Evolutionary conservation across 148 eudicot species (phyloP).

Genomic region (Chenopodium album): DNA sequence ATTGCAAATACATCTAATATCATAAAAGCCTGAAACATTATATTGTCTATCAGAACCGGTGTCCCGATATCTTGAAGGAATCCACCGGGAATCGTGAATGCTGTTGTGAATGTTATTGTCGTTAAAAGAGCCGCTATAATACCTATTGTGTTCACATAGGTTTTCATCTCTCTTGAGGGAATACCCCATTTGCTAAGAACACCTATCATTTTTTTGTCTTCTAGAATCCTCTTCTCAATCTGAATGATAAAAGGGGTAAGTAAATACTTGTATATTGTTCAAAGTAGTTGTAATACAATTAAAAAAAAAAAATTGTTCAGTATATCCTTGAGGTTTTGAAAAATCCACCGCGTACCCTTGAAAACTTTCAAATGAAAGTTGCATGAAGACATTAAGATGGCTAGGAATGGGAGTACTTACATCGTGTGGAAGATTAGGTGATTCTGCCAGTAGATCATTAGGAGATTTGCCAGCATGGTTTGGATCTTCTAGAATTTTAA

Average conservation of each 20-base stretch:
- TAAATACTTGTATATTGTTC: no score
- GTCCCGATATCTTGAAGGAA: not conserved
- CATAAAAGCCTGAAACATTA: not conserved
- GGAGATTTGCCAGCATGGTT: not conserved
- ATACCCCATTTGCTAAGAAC: not conserved
- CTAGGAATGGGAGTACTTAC: not conserved
- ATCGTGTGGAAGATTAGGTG: not conserved
- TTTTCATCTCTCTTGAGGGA: not conserved
- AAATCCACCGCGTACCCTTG: not conserved
- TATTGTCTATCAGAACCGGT: not conserved
- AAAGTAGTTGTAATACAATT: no score
- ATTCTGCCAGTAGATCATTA: not conserved
- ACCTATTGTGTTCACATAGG: constrained; percentile 1
- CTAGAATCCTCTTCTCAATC: not conserved
- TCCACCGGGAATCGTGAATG: not conserved
- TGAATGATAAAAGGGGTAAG: no score
- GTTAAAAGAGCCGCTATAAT: not conserved
- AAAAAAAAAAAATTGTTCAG: no score
- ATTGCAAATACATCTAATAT: not conserved
- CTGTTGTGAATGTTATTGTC: constrained; percentile 5
- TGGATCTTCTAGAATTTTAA: not conserved
- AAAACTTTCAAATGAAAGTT: no score
- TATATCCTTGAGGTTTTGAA: no score
- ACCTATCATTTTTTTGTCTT: not conserved
- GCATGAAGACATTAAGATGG: no score